Evolutionary conservation across 2,329 filamentous ascomycete genomes (phyloP).

Genomic region (Graphilbum ipis-grandicollis): DNA sequence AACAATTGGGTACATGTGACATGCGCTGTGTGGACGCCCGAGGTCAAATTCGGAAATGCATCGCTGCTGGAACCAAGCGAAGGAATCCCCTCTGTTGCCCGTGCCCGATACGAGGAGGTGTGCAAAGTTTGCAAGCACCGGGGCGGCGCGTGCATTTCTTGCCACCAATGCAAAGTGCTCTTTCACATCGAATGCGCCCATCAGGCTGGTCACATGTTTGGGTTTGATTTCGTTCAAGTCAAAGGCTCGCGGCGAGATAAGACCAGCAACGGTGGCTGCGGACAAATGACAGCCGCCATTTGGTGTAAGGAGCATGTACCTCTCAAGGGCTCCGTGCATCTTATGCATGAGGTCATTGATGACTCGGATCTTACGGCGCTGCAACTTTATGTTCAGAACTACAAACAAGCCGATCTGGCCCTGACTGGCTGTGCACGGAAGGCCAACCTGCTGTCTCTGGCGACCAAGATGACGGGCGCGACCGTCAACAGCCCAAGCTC

Average conservation of each 20-base stretch:
- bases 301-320: slow-evolving; percentile 86
- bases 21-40: slow-evolving; percentile 80
- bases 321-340: slow-evolving; percentile 55
- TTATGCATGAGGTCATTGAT: slow-evolving; percentile 58
- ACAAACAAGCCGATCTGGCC: slow-evolving; percentile 85
- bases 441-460: slow-evolving; percentile 58
- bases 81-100: slow-evolving; percentile 69
- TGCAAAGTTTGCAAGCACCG: slow-evolving; percentile 73
- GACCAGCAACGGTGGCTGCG: slow-evolving; percentile 59
- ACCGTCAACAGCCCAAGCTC: slow-evolving; percentile 5
- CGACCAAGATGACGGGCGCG: slow-evolving; percentile 33
- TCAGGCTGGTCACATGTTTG: slow-evolving; percentile 64
- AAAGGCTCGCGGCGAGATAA: slow-evolving; percentile 78
- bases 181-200: slow-evolving; percentile 88
- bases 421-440: slow-evolving; percentile 87
- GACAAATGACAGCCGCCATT: slow-evolving; percentile 66
- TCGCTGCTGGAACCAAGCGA: slow-evolving; percentile 72
- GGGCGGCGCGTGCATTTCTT: slow-evolving; percentile 65
- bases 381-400: slow-evolving; percentile 73
- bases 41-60: slow-evolving; percentile 82
- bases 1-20: slow-evolving; percentile 98
- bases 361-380: slow-evolving; percentile 61
- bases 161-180: slow-evolving; percentile 51
- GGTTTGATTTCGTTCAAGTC: slow-evolving; percentile 71
- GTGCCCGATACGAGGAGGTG: slow-evolving; percentile 52